Evolutionary conservation across 2,329 filamentous ascomycete species (phyloP).

Genomic region (Cyclaneusma minus): DNA sequence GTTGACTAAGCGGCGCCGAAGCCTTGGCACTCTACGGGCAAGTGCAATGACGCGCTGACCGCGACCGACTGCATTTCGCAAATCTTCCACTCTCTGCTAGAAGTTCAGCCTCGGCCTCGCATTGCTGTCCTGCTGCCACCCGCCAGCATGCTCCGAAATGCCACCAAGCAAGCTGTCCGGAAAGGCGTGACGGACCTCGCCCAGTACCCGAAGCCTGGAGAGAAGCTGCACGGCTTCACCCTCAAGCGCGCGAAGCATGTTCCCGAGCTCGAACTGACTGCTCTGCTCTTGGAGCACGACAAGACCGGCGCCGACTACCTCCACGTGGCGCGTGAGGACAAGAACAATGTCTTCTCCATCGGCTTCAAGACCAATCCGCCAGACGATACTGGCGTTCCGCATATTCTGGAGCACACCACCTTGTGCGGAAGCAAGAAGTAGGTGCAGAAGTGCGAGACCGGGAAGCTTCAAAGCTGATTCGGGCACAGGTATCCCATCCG

Average conservation of each 20-base stretch:
- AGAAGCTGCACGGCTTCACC: slow-evolving; percentile 87
- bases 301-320: slow-evolving; percentile 93
- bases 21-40: too few relatives aligned
- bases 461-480: slow-evolving; percentile 15
- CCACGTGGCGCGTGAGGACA: slow-evolving; percentile 86
- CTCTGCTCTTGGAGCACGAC: slow-evolving; percentile 80
- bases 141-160: slow-evolving; percentile 33
- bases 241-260: slow-evolving; percentile 80
- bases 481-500: slow-evolving; percentile 75
- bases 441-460: slow-evolving; percentile 11
- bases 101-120: slow-evolving; percentile 3
- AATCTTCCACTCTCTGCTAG: slow-evolving; percentile 2
- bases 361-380: slow-evolving; percentile 98
- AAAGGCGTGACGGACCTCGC: slow-evolving; percentile 62
- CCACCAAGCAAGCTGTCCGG: slow-evolving; percentile 29
- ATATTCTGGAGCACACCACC: slow-evolving; percentile 95
- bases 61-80: not conserved
- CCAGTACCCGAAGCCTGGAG: slow-evolving; percentile 62
- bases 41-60: slow-evolving; percentile 2
- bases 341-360: slow-evolving; percentile 98
- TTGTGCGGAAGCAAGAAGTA: slow-evolving; percentile 90
- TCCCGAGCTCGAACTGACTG: slow-evolving; percentile 83
- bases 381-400: slow-evolving; percentile 87
- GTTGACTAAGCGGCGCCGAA: too few relatives aligned
- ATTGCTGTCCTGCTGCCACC: slow-evolving; percentile 1